Conservation (phyloP, 2,329 filamentous ascomycete genomes). For the Byssothecium circinans region DNA sequence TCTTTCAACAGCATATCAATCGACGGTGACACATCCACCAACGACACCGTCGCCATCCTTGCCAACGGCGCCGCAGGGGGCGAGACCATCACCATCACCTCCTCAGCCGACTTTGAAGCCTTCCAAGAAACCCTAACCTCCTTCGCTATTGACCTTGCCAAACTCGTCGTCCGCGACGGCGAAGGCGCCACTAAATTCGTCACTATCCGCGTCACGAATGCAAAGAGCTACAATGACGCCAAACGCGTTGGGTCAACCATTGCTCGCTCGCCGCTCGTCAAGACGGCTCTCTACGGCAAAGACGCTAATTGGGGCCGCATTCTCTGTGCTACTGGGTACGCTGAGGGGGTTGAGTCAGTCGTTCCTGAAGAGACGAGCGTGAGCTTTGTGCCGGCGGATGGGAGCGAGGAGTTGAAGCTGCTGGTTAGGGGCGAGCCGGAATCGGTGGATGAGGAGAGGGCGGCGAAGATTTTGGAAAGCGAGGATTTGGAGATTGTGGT, state of each 20-base stretch:
- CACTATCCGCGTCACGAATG: constrained; percentile 80
- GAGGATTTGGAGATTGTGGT: constrained; percentile 80
- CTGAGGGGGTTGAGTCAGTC: constrained; percentile 65
- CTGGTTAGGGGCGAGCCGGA: constrained; percentile 80
- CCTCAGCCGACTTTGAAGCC: constrained; percentile 65
- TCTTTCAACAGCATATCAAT: constrained; percentile 98
- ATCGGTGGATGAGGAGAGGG: constrained; percentile 73
- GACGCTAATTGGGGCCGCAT: constrained; percentile 99
- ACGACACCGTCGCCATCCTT: constrained; percentile 92
- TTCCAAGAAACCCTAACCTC: constrained; percentile 71
- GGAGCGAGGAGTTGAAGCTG: constrained; percentile 74
- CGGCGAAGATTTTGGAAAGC: constrained; percentile 74
- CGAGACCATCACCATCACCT: constrained; percentile 58
- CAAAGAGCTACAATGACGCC: constrained; percentile 68
- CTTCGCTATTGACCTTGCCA: constrained; percentile 82
- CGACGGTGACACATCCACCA: constrained; percentile 95
- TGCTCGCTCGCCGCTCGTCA: constrained; percentile 88
- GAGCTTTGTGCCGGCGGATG: constrained; percentile 76
- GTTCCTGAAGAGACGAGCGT: constrained; percentile 72
- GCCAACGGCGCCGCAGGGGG: constrained; percentile 92
- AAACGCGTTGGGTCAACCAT: constrained; percentile 84
- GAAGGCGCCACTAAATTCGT: constrained; percentile 99
- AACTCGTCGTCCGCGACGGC: constrained; percentile 92
- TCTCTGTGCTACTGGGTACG: constrained; percentile 89
- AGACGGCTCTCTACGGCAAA: constrained; percentile 94